Evolutionary conservation across 2,329 filamentous ascomycete genomes (phyloP).

Genomic region (Xylaria arbuscula): DNA sequence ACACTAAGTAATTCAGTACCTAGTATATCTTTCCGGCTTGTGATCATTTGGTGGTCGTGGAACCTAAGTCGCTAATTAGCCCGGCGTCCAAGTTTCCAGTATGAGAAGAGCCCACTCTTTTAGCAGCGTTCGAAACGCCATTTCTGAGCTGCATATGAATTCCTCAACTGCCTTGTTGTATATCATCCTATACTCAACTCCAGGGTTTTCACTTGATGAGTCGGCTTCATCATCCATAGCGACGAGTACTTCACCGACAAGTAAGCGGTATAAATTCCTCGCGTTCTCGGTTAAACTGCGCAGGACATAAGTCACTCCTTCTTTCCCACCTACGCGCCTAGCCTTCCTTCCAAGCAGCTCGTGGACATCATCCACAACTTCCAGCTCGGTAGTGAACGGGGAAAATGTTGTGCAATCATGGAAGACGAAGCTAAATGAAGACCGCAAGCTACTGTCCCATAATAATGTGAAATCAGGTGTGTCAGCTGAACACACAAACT

Average conservation of each 20-base stretch:
- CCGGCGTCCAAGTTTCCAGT: slow-evolving; percentile 39
- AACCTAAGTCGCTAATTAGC: slow-evolving; percentile 65
- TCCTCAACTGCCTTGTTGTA: slow-evolving; percentile 97
- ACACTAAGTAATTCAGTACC: slow-evolving; percentile 88
- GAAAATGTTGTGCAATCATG: slow-evolving; percentile 95
- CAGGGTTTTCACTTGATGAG: slow-evolving; percentile 66
- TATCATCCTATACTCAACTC: slow-evolving; percentile 88
- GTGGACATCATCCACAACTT: slow-evolving; percentile 91
- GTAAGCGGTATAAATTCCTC: slow-evolving; percentile 82
- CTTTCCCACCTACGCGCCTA: slow-evolving; percentile 83
- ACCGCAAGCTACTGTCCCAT: slow-evolving; percentile 88
- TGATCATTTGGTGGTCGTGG: slow-evolving; percentile 97
- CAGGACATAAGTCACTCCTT: slow-evolving; percentile 91
- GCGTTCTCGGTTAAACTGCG: slow-evolving; percentile 93
- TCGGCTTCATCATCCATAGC: slow-evolving; percentile 71
- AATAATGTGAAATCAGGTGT: slow-evolving; percentile 87
- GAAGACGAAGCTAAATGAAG: slow-evolving; percentile 86
- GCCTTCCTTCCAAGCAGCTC: slow-evolving; percentile 84
- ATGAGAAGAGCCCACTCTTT: slow-evolving; percentile 75
- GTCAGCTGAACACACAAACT: slow-evolving; percentile 83
- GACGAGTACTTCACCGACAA: slow-evolving; percentile 85
- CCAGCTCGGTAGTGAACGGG: slow-evolving; percentile 77
- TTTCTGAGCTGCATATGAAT: slow-evolving; percentile 96
- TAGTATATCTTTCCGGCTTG: slow-evolving; percentile 83
- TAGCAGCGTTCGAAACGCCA: slow-evolving; percentile 91